These are phyloP conservation scores for Fusarium marasasianum DNA, from an alignment of 2,329 filamentous ascomycete species.

Conservation along the genomic window DNA sequence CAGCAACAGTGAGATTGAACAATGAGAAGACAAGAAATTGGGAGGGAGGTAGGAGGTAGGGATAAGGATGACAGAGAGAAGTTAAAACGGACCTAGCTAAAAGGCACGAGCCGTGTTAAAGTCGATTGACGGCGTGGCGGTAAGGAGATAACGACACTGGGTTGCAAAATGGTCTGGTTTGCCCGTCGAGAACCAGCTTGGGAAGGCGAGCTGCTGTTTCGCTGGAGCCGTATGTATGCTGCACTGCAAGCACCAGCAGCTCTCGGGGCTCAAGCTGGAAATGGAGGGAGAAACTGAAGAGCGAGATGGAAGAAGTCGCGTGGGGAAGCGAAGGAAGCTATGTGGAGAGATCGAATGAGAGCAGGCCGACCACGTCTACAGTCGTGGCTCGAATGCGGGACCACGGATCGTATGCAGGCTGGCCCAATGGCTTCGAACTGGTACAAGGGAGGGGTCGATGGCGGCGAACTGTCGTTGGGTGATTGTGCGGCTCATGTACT, in stretches of 20 bases:
- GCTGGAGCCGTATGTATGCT: conserved; percentile 45
- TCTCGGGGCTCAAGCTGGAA: conserved; percentile 44
- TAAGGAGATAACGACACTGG: conserved; percentile 43
- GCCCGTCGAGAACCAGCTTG: conserved; percentile 35
- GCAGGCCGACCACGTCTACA: conserved; percentile 46
- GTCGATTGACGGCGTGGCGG: conserved; percentile 40
- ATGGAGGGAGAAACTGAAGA: conserved; percentile 46
- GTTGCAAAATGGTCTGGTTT: conserved; percentile 43
- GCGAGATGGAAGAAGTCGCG: conserved; percentile 47
- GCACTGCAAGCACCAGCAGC: conserved; percentile 48
- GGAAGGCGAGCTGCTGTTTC: conserved; percentile 44
- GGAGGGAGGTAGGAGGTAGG: conserved; percentile 29
- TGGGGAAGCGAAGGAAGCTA: conserved; percentile 47
- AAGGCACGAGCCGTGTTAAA: conserved; percentile 32
- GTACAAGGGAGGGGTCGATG: conserved; percentile 43
- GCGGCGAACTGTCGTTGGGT: conserved; percentile 43
- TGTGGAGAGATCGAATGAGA: conserved; percentile 49
- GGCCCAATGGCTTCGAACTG: conserved; percentile 47
- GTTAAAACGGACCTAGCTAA: conserved; percentile 46
- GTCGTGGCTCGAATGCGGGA: conserved; percentile 54
- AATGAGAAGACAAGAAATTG: conserved; percentile 32
- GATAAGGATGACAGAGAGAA: conserved; percentile 28
- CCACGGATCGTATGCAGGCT: conserved; percentile 50
- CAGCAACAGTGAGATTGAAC: conserved; percentile 30
- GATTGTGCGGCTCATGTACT: conserved; percentile 43